A percentile compares a stretch with the other conserved stretches of the same genome.
phyloP scores from a whole-genome alignment of 441 rosid species.

The Euphorbia neoarborescens region DNA sequence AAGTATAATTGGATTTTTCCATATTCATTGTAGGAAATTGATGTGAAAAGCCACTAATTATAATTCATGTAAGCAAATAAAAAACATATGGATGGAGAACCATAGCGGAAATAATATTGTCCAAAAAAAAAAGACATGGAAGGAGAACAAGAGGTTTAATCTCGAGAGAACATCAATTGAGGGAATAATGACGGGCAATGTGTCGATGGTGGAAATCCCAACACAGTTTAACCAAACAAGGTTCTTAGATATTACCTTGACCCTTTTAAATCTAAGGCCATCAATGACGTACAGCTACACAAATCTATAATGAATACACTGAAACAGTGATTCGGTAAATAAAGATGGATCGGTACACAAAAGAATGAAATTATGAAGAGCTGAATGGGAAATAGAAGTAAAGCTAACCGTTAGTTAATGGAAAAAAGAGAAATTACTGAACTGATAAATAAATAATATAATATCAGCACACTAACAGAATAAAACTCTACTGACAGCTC shows the following conservation, averaged over 20 bases:
- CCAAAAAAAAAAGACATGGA: background rate
- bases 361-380: slow-evolving; percentile 4
- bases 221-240: background rate
- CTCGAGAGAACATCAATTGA: background rate
- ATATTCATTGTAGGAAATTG: background rate
- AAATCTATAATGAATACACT: slow-evolving; percentile 2
- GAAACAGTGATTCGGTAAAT: background rate
- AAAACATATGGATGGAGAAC: background rate
- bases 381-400: background rate
- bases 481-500: slow-evolving; percentile 26
- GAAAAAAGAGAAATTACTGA: slow-evolving; percentile 10
- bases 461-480: slow-evolving; percentile 16
- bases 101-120: background rate
- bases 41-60: background rate
- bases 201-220: background rate
- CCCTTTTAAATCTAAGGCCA: background rate
- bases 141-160: background rate
- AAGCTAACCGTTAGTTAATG: background rate
- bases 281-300: background rate
- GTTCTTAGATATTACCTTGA: background rate
- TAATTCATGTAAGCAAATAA: background rate
- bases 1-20: background rate
- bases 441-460: slow-evolving; percentile 7
- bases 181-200: background rate
- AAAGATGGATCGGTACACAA: background rate